These are phyloP conservation scores for Lecanicillium sp. DNA, from an alignment of 2,329 filamentous ascomycete genomes.

Conservation along the genomic window DNA sequence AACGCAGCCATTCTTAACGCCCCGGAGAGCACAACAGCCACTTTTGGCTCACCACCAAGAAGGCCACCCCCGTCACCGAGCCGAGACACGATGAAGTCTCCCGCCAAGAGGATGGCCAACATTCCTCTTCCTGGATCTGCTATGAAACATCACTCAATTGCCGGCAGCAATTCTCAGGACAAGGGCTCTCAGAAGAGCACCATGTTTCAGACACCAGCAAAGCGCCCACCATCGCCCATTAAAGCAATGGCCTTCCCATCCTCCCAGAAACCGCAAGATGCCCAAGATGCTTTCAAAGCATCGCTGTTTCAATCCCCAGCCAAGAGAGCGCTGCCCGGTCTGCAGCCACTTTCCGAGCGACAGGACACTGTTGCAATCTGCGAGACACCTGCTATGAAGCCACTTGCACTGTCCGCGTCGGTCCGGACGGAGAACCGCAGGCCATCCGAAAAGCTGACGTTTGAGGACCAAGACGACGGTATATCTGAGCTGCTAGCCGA, in stretches of 20 bases:
- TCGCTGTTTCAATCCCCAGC: slow-evolving; percentile 46
- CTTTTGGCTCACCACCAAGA: slow-evolving; percentile 49
- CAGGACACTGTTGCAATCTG: slow-evolving; percentile 13
- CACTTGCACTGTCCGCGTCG: slow-evolving; percentile 25
- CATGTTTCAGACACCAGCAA: slow-evolving; percentile 43
- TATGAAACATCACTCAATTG: slow-evolving; percentile 15
- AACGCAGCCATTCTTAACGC: slow-evolving; percentile 22
- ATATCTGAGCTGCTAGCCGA: slow-evolving; percentile 16
- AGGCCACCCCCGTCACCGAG: slow-evolving; percentile 42
- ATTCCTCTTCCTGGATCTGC: slow-evolving; percentile 24
- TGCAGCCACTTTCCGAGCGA: slow-evolving; percentile 24
- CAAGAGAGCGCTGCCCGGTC: slow-evolving; percentile 32
- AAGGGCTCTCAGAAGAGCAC: slow-evolving; percentile 27
- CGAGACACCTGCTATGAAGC: slow-evolving; percentile 27
- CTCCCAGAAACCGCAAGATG: slow-evolving; percentile 18
- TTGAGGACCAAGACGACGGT: slow-evolving; percentile 18
- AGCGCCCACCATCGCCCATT: slow-evolving; percentile 38
- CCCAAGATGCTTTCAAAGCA: slow-evolving; percentile 34
- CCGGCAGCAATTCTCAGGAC: slow-evolving; percentile 4
- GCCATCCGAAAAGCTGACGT: slow-evolving; percentile 29
- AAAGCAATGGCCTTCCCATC: slow-evolving; percentile 26
- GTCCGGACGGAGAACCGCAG: slow-evolving; percentile 16
- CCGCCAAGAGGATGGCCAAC: slow-evolving; percentile 37
- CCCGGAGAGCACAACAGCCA: slow-evolving; percentile 27
- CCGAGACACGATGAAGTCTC: slow-evolving; percentile 49